These are phyloP conservation scores for Annulohypoxylon bovei DNA, from an alignment of 495 filamentous ascomycete genomes.

Conservation along the genomic window DNA sequence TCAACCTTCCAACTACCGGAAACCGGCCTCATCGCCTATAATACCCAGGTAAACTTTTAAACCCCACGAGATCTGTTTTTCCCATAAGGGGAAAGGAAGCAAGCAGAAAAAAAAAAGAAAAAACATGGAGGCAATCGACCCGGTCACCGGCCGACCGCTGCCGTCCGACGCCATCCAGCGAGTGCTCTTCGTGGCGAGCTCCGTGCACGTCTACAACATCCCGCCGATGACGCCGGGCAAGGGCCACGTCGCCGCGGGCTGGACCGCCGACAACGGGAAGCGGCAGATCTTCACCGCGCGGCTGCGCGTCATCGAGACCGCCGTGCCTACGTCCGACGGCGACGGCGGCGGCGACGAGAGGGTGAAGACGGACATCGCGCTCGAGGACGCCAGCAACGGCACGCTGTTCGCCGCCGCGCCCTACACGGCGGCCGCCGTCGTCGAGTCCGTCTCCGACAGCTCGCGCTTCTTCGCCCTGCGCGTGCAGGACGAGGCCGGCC, in stretches of 20 bases:
- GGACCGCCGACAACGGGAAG: conserved; percentile 74
- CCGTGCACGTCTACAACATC: conserved; percentile 83
- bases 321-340: conserved; percentile 54
- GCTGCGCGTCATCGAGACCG: conserved; percentile 80
- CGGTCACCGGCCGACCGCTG: conserved; percentile 65
- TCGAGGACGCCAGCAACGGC: conserved; percentile 76
- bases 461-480: conserved; percentile 82
- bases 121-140: conserved; percentile 62
- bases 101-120: neutral
- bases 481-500: conserved; percentile 73
- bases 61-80: neutral
- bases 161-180: conserved; percentile 78
- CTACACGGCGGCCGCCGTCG: conserved; percentile 65
- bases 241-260: conserved; percentile 77
- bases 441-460: conserved; percentile 78
- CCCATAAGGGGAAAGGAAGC: neutral
- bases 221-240: conserved; percentile 74
- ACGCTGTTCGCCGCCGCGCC: conserved; percentile 82
- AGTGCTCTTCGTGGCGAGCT: conserved; percentile 73
- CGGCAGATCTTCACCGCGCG: conserved; percentile 84
- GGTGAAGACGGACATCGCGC: conserved; percentile 74
- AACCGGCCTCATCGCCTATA: neutral
- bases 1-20: neutral
- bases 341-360: conserved; percentile 50
- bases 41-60: neutral